Evolutionary conservation across 2,329 filamentous ascomycete genomes (phyloP).

Genomic region (Fusarium sp.): DNA sequence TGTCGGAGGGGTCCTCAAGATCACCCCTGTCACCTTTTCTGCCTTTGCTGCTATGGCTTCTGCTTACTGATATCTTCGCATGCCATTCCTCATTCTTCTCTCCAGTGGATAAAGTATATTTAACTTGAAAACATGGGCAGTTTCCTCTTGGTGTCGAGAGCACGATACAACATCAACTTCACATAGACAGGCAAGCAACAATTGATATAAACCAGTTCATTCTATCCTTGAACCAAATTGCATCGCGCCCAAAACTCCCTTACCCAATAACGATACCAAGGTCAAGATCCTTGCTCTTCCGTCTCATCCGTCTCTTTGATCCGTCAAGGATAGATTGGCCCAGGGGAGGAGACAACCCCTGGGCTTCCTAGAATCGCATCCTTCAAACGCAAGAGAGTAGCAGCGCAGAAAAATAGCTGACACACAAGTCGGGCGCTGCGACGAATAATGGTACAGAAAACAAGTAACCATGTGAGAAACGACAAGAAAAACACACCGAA

Average conservation of each 20-base stretch:
- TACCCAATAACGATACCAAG: slow-evolving; percentile 38
- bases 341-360: neutral
- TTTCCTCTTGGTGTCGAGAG: no score
- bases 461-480: slow-evolving; percentile 15
- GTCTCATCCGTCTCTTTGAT: slow-evolving; percentile 12
- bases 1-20: neutral
- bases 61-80: neutral
- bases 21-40: neutral
- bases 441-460: slow-evolving; percentile 35
- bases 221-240: slow-evolving; percentile 38
- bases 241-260: slow-evolving; percentile 40
- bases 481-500: slow-evolving; percentile 15
- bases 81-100: no score
- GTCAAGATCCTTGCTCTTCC: slow-evolving; percentile 26
- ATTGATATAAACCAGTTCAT: slow-evolving; percentile 29
- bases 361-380: slow-evolving; percentile 7
- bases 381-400: slow-evolving; percentile 18
- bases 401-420: slow-evolving; percentile 1
- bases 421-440: slow-evolving; percentile 10
- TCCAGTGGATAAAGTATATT: no score
- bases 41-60: neutral
- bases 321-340: slow-evolving; percentile 3
- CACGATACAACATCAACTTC: neutral
- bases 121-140: no score
- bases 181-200: neutral